phyloP scores from a whole-genome alignment of 257 asterid species.

The Scutellaria barbata region DNA sequence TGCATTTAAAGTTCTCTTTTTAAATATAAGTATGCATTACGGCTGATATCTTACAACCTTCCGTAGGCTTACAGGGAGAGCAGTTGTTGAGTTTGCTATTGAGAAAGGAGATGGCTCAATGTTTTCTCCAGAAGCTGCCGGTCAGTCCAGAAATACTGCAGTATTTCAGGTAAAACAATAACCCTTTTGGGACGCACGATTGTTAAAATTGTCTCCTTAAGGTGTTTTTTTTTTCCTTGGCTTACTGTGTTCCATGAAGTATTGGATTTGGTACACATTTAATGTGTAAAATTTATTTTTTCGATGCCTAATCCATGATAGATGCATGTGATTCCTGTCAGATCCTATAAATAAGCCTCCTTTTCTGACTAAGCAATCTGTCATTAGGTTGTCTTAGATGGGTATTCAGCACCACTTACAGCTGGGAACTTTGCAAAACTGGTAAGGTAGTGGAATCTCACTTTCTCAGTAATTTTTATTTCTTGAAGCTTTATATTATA shows the following conservation, averaged over 20 bases:
- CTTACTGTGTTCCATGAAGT: not conserved
- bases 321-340: not conserved
- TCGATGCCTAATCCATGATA: not conserved
- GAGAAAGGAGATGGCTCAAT: slow-evolving; percentile 87
- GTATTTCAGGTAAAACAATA: slow-evolving; percentile 59
- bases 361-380: slow-evolving; percentile 30
- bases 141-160: slow-evolving; percentile 71
- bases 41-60: slow-evolving; percentile 39
- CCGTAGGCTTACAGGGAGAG: slow-evolving; percentile 94
- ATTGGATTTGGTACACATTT: not conserved
- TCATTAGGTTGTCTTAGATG: slow-evolving; percentile 82
- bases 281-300: not conserved
- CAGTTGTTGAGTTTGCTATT: slow-evolving; percentile 81
- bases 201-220: slow-evolving; percentile 9
- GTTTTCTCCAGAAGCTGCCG: slow-evolving; percentile 86
- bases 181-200: slow-evolving; percentile 20
- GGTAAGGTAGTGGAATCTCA: slow-evolving; percentile 89
- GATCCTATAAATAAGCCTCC: not conserved
- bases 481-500: not conserved
- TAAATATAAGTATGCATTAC: slow-evolving; percentile 10
- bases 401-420: slow-evolving; percentile 93
- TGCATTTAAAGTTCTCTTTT: slow-evolving; percentile 23
- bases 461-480: slow-evolving; percentile 36
- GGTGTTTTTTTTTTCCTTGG: not conserved
- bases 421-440: slow-evolving; percentile 98